Conservation (phyloP, 108 stramenopile genomes). For the Aurantiochytrium sp. region DNA sequence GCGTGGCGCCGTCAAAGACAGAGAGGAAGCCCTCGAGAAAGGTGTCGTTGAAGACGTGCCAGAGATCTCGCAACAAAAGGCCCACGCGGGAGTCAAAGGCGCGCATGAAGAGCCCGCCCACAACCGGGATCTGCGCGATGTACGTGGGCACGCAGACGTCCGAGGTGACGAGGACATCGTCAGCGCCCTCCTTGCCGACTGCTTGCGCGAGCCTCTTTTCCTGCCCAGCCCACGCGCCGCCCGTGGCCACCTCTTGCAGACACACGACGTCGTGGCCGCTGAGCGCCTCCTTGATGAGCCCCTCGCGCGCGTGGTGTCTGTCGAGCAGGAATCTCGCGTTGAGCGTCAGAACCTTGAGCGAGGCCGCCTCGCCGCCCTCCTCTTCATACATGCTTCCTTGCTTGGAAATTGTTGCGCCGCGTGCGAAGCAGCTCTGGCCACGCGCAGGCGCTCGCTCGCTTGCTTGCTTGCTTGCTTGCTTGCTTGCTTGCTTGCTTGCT, state of each 20-base stretch:
- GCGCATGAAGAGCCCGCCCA: not conserved
- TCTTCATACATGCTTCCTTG: too few relatives aligned
- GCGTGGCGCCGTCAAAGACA: not conserved
- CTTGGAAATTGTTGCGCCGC: too few relatives aligned
- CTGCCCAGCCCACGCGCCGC: not conserved
- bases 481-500: not conserved
- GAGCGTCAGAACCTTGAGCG: not conserved
- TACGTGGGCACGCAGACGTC: not conserved
- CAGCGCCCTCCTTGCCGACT: not conserved
- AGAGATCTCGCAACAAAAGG: not conserved
- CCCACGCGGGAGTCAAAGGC: not conserved
- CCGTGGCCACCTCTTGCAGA: constrained; percentile 6
- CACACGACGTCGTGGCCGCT: constrained; percentile 18
- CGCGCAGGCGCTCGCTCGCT: too few relatives aligned
- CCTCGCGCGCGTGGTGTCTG: not conserved
- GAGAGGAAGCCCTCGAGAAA: not conserved
- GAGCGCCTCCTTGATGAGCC: not conserved
- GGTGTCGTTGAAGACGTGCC: not conserved
- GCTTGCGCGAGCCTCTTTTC: not conserved
- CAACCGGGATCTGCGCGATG: not conserved
- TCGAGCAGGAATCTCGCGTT: not conserved
- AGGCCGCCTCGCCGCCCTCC: too few relatives aligned
- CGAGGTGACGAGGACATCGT: not conserved
- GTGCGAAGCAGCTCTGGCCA: too few relatives aligned
- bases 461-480: too few relatives aligned